A percentile compares a stretch with the other conserved stretches of the same genome.
Conservation (phyloP, 306 rosid species). For the Pterocarpus macrocarpus region DNA sequence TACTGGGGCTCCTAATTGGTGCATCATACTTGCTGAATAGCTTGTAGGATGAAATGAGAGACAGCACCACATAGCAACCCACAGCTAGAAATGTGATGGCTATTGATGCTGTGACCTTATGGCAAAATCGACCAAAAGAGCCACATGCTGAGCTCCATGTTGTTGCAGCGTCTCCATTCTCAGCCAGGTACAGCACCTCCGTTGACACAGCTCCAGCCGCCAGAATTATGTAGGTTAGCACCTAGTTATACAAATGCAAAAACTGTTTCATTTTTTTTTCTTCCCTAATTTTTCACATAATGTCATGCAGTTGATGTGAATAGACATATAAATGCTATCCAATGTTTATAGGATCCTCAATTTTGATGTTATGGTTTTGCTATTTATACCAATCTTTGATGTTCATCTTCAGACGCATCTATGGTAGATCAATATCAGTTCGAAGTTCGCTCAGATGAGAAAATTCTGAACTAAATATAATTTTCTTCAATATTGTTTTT, state of each 20-base stretch:
- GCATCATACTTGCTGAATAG: constrained; percentile 76
- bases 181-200: constrained; percentile 78
- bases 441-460: neutral
- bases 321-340: neutral
- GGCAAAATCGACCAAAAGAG: constrained; percentile 70
- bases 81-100: constrained; percentile 66
- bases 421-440: neutral
- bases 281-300: neutral
- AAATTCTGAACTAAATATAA: no score
- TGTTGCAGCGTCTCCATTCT: constrained; percentile 65
- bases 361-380: neutral
- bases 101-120: constrained; percentile 67
- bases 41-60: constrained; percentile 82
- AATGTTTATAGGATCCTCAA: neutral
- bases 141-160: constrained; percentile 82
- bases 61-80: constrained; percentile 66
- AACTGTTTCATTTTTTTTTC: neutral
- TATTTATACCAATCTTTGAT: neutral
- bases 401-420: neutral
- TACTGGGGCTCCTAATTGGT: constrained; percentile 52
- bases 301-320: neutral
- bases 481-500: no score
- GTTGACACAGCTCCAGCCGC: constrained; percentile 76
- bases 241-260: constrained; percentile 42
- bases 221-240: constrained; percentile 71